These are phyloP conservation scores for Dryas integrifolia DNA, from an alignment of 331 rosid genomes.

Conservation along the genomic window DNA sequence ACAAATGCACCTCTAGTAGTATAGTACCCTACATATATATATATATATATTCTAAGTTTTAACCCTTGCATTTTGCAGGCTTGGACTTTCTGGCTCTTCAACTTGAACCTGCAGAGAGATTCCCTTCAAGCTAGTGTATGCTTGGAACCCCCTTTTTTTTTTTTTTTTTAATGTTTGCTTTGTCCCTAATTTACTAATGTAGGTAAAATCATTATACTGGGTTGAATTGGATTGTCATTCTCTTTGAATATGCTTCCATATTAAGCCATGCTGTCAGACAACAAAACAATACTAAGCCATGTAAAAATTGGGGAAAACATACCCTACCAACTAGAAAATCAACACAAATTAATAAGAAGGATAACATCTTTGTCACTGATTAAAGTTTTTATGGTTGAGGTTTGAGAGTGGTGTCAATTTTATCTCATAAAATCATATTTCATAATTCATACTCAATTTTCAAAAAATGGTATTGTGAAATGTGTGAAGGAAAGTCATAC, in stretches of 20 bases:
- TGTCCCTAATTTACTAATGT: background rate
- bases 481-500: background rate
- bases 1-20: background rate
- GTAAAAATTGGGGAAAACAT: too few species aligned
- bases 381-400: background rate
- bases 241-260: background rate
- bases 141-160: background rate
- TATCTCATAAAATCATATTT: background rate
- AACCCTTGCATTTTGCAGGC: slow-evolving; percentile 6
- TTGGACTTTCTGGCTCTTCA: background rate
- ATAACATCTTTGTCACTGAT: background rate
- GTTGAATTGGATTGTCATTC: slow-evolving; percentile 7
- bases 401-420: background rate
- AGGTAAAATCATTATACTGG: background rate
- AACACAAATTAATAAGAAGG: background rate
- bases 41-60: background rate
- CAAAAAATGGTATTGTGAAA: too few species aligned
- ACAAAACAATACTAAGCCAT: too few species aligned
- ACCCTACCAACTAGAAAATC: background rate
- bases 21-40: too few species aligned
- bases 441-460: too few species aligned
- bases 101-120: background rate
- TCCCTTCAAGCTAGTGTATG: background rate
- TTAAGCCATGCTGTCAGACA: background rate
- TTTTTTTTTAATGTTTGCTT: background rate